These are phyloP conservation scores for Patellifolia procumbens DNA, from an alignment of 179 eudicot species.

Conservation along the genomic window DNA sequence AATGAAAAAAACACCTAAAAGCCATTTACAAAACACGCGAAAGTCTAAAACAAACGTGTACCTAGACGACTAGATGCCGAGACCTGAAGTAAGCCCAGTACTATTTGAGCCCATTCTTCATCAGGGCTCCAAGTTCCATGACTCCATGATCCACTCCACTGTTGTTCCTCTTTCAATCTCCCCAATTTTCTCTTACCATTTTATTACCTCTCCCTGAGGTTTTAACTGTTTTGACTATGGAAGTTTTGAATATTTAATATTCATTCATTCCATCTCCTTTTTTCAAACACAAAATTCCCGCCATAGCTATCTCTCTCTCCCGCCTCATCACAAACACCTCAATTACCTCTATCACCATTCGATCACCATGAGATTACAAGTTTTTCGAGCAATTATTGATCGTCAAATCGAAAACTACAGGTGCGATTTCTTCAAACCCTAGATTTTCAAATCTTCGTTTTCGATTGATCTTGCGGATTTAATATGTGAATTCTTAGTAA, in stretches of 20 bases:
- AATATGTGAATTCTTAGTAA: not conserved
- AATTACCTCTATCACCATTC: not conserved
- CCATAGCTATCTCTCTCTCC: not conserved
- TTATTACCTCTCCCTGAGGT: not conserved
- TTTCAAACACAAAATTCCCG: slow-evolving; percentile 3
- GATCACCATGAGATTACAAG: not conserved
- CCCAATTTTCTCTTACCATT: not conserved
- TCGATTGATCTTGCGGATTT: not conserved
- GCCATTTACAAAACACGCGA: too few relatives aligned
- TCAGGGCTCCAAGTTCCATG: too few relatives aligned
- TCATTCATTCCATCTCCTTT: too few relatives aligned
- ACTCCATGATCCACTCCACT: too few relatives aligned
- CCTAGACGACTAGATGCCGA: too few relatives aligned
- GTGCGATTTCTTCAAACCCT: slow-evolving; percentile 19
- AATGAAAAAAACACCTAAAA: too few relatives aligned
- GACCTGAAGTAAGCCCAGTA: too few relatives aligned
- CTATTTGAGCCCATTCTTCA: too few relatives aligned
- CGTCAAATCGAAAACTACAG: not conserved
- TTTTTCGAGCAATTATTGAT: not conserved
- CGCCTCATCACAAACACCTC: not conserved
- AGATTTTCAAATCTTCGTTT: not conserved
- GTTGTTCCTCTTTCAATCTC: not conserved
- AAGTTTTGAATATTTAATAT: not conserved
- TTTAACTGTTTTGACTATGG: not conserved
- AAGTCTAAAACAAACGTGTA: too few relatives aligned